Evolutionary conservation across 2,329 filamentous ascomycete species (phyloP).

Genomic region (Curvularia verruculosa): DNA sequence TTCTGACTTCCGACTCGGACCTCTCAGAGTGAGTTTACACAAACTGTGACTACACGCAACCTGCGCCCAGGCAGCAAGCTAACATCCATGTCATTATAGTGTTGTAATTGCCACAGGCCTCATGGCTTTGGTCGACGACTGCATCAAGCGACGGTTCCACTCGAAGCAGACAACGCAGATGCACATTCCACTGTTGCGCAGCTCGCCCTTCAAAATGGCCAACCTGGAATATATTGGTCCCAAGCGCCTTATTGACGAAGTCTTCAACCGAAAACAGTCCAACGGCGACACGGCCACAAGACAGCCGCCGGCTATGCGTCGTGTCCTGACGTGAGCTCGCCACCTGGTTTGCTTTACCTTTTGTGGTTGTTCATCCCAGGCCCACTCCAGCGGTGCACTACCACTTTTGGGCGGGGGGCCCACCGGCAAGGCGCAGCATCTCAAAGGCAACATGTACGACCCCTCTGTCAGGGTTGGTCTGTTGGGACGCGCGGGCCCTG

Average conservation of each 20-base stretch:
- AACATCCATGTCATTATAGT: slow-evolving; percentile 57
- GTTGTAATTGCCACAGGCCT: slow-evolving; percentile 90
- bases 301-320: slow-evolving; percentile 36
- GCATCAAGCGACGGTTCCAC: slow-evolving; percentile 80
- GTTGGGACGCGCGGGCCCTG: slow-evolving; percentile 26
- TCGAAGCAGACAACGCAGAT: slow-evolving; percentile 59
- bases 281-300: slow-evolving; percentile 29
- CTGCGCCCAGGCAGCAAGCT: slow-evolving; percentile 19
- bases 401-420: background rate
- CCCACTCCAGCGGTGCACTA: slow-evolving; percentile 16
- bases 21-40: slow-evolving; percentile 77
- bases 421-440: slow-evolving; percentile 25
- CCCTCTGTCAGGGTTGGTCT: slow-evolving; percentile 31
- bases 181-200: slow-evolving; percentile 59
- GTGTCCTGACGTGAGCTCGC: slow-evolving; percentile 23
- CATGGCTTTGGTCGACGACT: slow-evolving; percentile 86
- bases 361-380: slow-evolving; percentile 23
- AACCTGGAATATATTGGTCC: slow-evolving; percentile 68
- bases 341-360: slow-evolving; percentile 10
- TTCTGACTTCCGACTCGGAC: slow-evolving; percentile 74
- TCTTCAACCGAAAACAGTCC: slow-evolving; percentile 60
- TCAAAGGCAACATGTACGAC: slow-evolving; percentile 28
- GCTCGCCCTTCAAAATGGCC: slow-evolving; percentile 56
- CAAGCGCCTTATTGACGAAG: slow-evolving; percentile 66
- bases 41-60: background rate